These are phyloP conservation scores for Rhodotorula sp. DNA, from an alignment of 1,284 basidiomycete genomes.

Conservation along the genomic window DNA sequence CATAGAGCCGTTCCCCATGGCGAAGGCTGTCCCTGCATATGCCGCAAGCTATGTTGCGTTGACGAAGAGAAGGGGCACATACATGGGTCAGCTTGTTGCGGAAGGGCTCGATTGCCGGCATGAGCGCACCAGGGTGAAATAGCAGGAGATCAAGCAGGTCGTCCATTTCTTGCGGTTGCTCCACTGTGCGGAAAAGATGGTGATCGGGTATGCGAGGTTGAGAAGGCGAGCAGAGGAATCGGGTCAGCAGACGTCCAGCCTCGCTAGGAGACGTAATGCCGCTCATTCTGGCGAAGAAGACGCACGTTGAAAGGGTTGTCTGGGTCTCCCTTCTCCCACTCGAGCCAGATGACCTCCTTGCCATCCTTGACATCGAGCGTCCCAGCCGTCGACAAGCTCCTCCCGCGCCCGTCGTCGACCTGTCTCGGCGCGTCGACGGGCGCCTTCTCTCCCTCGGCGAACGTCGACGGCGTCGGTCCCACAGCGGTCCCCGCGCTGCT, in stretches of 20 bases:
- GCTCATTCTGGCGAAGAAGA: neutral
- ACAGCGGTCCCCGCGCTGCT: constrained; percentile 3
- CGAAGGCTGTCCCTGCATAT: constrained; percentile 28
- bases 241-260: no score
- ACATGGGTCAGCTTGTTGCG: no score
- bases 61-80: neutral
- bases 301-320: constrained; percentile 41
- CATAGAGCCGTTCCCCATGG: constrained; percentile 29
- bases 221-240: neutral
- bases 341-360: constrained; percentile 32
- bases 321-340: constrained; percentile 27
- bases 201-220: neutral
- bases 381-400: neutral
- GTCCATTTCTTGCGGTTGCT: constrained; percentile 33
- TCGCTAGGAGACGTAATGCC: no score
- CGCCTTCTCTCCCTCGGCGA: neutral
- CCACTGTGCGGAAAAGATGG: constrained; percentile 16
- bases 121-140: constrained; percentile 24
- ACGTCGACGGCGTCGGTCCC: neutral
- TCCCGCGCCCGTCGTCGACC: neutral
- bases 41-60: constrained; percentile 7
- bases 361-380: constrained; percentile 1
- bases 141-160: constrained; percentile 26
- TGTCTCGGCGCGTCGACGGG: neutral
- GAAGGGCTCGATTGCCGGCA: neutral